Evolutionary conservation across 2,329 filamentous ascomycete genomes (phyloP).

Genomic region (Claviceps monticola): DNA sequence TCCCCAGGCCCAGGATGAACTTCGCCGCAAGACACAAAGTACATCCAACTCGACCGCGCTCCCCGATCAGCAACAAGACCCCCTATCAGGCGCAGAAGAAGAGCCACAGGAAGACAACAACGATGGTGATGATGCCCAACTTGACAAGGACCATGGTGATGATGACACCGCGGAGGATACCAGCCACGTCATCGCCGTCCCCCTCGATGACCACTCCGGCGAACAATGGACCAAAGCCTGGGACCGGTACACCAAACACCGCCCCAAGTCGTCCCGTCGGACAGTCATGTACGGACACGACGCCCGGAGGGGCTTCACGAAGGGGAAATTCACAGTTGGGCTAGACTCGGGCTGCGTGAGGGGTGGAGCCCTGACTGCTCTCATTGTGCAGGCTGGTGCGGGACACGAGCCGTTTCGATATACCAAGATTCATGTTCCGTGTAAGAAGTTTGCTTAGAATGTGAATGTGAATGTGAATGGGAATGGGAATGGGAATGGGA

Average conservation of each 20-base stretch:
- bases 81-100: not conserved
- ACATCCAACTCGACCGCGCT: slow-evolving; percentile 1
- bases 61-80: not conserved
- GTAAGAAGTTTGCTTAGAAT: slow-evolving; percentile 10
- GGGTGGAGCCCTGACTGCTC: slow-evolving; percentile 60
- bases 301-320: slow-evolving; percentile 50
- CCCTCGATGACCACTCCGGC: slow-evolving; percentile 34
- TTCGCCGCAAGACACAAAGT: slow-evolving; percentile 21
- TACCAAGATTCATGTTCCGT: slow-evolving; percentile 27
- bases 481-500: not conserved
- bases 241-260: slow-evolving; percentile 34
- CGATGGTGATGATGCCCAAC: not conserved
- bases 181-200: slow-evolving; percentile 17
- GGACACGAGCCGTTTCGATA: slow-evolving; percentile 20
- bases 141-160: not conserved
- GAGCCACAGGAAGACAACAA: slow-evolving; percentile 6
- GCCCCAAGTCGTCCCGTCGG: slow-evolving; percentile 24
- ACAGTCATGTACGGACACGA: slow-evolving; percentile 86
- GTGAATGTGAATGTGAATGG: not conserved
- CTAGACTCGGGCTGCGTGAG: slow-evolving; percentile 73
- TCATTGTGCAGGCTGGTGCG: slow-evolving; percentile 49
- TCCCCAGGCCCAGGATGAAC: slow-evolving; percentile 28
- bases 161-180: not conserved
- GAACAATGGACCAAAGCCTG: slow-evolving; percentile 54
- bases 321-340: slow-evolving; percentile 60